Evolutionary conservation across 768 basidiomycete genomes (phyloP).

Genomic region (Suillus decipiens): DNA sequence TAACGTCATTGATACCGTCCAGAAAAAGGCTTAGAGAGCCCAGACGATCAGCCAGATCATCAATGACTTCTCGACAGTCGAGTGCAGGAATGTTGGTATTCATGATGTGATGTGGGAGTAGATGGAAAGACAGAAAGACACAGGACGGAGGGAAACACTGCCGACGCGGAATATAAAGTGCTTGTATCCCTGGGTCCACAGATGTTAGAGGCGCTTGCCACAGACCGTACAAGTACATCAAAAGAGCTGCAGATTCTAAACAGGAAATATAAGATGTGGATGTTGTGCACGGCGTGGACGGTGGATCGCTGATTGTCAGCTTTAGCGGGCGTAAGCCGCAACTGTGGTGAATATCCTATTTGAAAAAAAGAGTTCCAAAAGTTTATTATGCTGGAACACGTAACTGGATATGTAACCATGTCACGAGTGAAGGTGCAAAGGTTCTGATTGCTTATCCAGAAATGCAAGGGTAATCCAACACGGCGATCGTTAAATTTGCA

Average conservation of each 20-base stretch:
- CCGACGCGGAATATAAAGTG: constrained; percentile 23
- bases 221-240: neutral
- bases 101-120: neutral
- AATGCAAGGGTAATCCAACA: neutral
- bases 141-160: constrained; percentile 13
- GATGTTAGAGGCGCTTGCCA: neutral
- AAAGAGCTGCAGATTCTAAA: neutral
- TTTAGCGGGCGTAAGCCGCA: neutral
- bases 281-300: neutral
- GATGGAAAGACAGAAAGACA: constrained; percentile 7
- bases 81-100: constrained; percentile 15
- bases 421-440: neutral
- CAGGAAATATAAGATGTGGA: neutral
- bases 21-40: constrained; percentile 33
- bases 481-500: neutral
- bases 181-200: neutral
- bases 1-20: constrained; percentile 28
- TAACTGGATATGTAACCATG: neutral
- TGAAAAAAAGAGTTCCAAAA: neutral
- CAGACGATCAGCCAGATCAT: constrained; percentile 30
- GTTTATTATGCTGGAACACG: neutral
- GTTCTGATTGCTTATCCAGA: neutral
- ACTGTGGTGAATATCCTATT: neutral
- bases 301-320: neutral
- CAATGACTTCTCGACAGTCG: constrained; percentile 28